phyloP scores from a whole-genome alignment of 2,329 filamentous ascomycete genomes.

The Epichloe hybrida region DNA sequence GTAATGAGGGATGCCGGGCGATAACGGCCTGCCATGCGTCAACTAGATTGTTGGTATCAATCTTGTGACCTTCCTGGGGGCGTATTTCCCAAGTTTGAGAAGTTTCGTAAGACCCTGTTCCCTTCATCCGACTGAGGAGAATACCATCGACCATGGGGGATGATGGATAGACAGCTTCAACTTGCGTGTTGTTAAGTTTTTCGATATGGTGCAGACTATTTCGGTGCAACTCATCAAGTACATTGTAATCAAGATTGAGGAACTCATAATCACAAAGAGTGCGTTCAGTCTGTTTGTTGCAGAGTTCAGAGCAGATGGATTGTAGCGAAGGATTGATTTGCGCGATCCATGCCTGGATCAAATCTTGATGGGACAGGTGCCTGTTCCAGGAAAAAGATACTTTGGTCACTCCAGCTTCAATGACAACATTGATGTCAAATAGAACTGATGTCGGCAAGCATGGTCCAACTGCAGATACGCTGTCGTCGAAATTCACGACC shows the following conservation, averaged over 20 bases:
- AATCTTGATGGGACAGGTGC: background rate
- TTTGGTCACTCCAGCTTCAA: slow-evolving; percentile 1
- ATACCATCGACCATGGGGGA: slow-evolving; percentile 20
- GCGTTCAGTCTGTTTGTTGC: background rate
- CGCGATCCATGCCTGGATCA: background rate
- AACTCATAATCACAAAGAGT: slow-evolving; percentile 3
- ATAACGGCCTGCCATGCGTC: slow-evolving; percentile 7
- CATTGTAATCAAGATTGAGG: background rate
- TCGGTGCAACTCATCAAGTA: slow-evolving; percentile 7
- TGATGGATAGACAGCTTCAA: slow-evolving; percentile 21
- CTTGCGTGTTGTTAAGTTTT: slow-evolving; percentile 4
- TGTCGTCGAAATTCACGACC: slow-evolving; percentile 5
- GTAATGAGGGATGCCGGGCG: slow-evolving; percentile 5
- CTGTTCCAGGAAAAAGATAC: slow-evolving; percentile 1
- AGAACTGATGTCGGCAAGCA: slow-evolving; percentile 1
- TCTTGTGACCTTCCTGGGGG: background rate
- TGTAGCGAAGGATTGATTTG: background rate
- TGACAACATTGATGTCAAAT: background rate
- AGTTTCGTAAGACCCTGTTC: slow-evolving; percentile 3
- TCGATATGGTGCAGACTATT: slow-evolving; percentile 3
- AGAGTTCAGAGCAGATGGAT: background rate
- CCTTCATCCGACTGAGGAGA: slow-evolving; percentile 14
- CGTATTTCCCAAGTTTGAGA: slow-evolving; percentile 1
- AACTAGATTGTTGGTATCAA: slow-evolving; percentile 3
- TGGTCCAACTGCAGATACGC: background rate